These are phyloP conservation scores for Eimeria maxima DNA, from an alignment of 169 alveolate genomes.

Conservation along the genomic window DNA sequence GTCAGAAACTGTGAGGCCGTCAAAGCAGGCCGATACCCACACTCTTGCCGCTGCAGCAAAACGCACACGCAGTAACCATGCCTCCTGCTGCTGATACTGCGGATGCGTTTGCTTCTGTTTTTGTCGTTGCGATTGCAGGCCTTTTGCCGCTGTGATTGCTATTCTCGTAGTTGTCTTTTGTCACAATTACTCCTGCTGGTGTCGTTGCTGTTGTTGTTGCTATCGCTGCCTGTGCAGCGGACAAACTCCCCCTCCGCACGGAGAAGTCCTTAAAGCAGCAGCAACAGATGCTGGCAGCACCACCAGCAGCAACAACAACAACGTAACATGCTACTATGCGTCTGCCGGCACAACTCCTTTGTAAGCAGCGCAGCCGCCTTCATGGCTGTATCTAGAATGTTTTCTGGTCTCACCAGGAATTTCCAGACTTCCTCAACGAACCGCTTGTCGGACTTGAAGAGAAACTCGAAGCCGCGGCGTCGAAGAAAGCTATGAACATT, in stretches of 20 bases:
- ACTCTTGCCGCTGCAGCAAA: constrained; percentile 79
- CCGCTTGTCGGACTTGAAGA: constrained; percentile 74
- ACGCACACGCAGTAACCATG: neutral
- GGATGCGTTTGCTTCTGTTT: no score
- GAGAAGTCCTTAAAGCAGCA: no score
- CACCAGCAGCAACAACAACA: no score
- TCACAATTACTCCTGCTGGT: neutral
- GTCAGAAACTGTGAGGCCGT: constrained; percentile 74
- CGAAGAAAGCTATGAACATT: constrained; percentile 51
- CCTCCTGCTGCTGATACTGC: neutral
- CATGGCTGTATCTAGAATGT: no score
- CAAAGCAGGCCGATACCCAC: constrained; percentile 72
- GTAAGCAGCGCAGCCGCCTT: no score
- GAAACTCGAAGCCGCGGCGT: constrained; percentile 72
- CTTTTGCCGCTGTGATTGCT: no score
- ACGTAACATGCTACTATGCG: no score
- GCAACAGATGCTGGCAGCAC: no score
- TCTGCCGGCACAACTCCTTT: no score
- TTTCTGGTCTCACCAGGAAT: constrained; percentile 59
- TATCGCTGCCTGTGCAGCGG: no score
- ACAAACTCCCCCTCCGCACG: neutral
- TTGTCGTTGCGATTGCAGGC: no score
- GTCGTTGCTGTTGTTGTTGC: neutral
- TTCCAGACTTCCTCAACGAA: constrained; percentile 76
- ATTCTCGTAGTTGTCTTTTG: no score